Conservation (phyloP, 2,329 filamentous ascomycete genomes). For the Pyrenophora teres region DNA sequence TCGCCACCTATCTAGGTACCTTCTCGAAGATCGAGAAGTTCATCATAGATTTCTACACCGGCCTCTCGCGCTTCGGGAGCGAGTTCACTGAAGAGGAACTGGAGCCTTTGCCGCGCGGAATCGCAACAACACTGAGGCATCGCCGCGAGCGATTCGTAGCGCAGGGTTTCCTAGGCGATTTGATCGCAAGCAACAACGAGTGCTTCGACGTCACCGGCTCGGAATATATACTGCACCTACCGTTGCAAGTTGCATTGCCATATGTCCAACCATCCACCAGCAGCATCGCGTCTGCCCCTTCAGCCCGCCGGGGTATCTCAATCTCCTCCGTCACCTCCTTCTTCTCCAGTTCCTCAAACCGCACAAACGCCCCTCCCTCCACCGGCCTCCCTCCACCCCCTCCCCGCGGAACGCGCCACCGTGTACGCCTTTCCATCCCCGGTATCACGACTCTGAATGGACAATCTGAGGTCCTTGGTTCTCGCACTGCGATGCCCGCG, state of each 20-base stretch:
- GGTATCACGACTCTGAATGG: neutral
- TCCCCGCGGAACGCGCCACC: neutral
- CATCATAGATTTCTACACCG: conserved; percentile 20
- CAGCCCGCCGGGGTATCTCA: neutral
- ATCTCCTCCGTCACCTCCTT: neutral
- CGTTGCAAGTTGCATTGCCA: conserved; percentile 3
- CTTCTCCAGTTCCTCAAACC: neutral
- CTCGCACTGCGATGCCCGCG: neutral
- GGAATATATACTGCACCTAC: neutral
- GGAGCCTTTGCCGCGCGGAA: conserved; percentile 4
- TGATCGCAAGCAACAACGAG: neutral
- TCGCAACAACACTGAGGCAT: conserved; percentile 3
- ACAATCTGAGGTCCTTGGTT: neutral
- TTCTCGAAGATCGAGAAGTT: conserved; percentile 21
- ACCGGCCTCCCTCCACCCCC: neutral
- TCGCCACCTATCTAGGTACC: conserved; percentile 13
- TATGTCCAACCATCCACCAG: too few species aligned
- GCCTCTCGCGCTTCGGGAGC: conserved; percentile 7
- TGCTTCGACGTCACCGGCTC: conserved; percentile 5
- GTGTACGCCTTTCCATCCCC: neutral
- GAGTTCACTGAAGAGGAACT: conserved; percentile 1
- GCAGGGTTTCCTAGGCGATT: neutral
- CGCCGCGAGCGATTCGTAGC: neutral
- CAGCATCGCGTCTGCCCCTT: too few species aligned
- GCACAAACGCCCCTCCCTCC: neutral